These are phyloP conservation scores for Trichoderma orchidacearum DNA, from an alignment of 495 filamentous ascomycete species.

Conservation along the genomic window DNA sequence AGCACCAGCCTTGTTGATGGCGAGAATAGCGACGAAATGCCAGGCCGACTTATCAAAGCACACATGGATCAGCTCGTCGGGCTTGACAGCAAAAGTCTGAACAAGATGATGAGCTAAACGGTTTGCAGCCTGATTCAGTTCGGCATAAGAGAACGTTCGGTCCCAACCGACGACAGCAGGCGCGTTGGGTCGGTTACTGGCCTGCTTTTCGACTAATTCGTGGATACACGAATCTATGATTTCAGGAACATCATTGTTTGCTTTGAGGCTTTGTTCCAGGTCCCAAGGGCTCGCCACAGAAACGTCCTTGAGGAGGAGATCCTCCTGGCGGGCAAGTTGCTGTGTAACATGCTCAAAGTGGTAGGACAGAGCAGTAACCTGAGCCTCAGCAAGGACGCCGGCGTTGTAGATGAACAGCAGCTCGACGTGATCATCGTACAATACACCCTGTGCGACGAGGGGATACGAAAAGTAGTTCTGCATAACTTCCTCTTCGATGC, in stretches of 20 bases:
- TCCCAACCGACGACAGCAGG: neutral
- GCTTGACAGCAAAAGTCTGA: slow-evolving; percentile 28
- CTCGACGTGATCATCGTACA: neutral
- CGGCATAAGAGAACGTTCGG: neutral
- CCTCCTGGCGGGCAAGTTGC: neutral
- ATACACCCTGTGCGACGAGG: neutral
- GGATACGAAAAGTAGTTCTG: neutral
- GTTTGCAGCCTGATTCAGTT: neutral
- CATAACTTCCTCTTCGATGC: neutral
- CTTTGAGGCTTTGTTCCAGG: neutral
- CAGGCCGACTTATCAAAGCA: slow-evolving; percentile 41
- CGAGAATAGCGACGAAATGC: slow-evolving; percentile 33
- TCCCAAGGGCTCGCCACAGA: neutral
- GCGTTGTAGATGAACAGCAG: neutral
- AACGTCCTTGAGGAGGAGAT: neutral
- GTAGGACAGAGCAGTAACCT: neutral
- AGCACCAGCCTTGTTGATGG: slow-evolving; percentile 11
- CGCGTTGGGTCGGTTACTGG: slow-evolving; percentile 10
- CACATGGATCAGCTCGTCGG: slow-evolving; percentile 38
- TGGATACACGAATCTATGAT: slow-evolving; percentile 26
- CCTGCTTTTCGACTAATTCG: slow-evolving; percentile 30
- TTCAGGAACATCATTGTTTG: slow-evolving; percentile 4
- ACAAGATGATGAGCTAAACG: slow-evolving; percentile 27
- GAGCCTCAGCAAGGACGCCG: neutral
- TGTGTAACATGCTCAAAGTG: neutral